Percentiles rank a stretch among this genome's conserved stretches.
Conservation (phyloP, 192 early-diverging fungal species). For the Gryganskiella cystojenkinii region DNA sequence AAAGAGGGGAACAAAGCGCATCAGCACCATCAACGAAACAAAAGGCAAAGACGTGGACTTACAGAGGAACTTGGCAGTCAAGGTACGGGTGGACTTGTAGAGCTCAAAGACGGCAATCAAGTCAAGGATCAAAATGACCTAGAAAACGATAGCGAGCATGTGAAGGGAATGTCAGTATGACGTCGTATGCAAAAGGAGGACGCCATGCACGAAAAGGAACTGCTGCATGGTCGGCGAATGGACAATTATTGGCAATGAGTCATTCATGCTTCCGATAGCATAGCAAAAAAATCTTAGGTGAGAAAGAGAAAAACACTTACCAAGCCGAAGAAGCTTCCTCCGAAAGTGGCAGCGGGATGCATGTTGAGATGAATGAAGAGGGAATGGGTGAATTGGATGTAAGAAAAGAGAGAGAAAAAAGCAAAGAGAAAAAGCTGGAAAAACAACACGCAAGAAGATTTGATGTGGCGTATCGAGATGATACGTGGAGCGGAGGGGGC, state of each 20-base stretch:
- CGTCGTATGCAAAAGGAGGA: neutral
- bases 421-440: neutral
- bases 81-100: conserved; percentile 60
- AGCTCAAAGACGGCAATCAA: conserved; percentile 70
- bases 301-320: conserved; percentile 13
- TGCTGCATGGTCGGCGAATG: too few species aligned
- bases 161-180: neutral
- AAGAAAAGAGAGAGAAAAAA: neutral
- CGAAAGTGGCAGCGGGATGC: conserved; percentile 35
- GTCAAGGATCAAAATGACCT: conserved; percentile 62
- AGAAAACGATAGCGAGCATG: neutral
- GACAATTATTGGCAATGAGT: neutral
- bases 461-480: too few species aligned
- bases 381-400: neutral
- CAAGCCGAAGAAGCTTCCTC: conserved; percentile 43
- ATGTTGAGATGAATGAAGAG: conserved; percentile 7
- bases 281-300: neutral
- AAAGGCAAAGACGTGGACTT: conserved; percentile 9
- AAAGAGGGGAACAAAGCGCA: neutral
- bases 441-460: too few species aligned
- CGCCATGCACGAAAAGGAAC: too few species aligned
- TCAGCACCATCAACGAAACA: neutral
- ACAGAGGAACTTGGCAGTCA: conserved; percentile 60
- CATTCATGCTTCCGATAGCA: neutral
- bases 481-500: neutral